A percentile compares a stretch with the other conserved stretches of the same genome.
Evolutionary conservation across 306 rosid species (phyloP).

Genomic region (Cyclanthera cordifolia): DNA sequence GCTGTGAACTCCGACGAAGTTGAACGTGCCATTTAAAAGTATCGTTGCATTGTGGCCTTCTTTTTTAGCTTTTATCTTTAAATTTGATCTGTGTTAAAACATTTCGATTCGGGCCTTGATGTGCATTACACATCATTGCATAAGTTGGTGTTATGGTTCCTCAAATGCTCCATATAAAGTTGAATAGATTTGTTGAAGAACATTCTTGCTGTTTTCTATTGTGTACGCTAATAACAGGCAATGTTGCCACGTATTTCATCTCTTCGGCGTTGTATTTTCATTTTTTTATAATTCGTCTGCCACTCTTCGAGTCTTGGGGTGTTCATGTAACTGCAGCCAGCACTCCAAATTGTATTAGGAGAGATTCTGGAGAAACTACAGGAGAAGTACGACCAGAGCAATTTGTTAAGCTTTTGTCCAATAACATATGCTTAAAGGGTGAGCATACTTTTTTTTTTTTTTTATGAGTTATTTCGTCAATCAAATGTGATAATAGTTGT

Average conservation of each 20-base stretch:
- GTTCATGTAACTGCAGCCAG: no score
- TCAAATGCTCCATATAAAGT: slow-evolving; percentile 8
- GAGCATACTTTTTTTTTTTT: no score
- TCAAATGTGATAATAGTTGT: no score
- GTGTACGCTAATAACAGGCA: slow-evolving; percentile 1
- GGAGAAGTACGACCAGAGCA: neutral
- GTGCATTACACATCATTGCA: neutral
- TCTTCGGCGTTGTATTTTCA: neutral
- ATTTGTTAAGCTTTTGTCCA: no score
- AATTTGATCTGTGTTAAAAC: neutral
- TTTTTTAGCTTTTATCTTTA: slow-evolving; percentile 19
- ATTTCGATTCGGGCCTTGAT: slow-evolving; percentile 1
- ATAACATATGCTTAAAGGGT: no score
- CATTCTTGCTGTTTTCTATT: neutral
- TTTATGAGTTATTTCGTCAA: no score
- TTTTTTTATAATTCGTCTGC: neutral
- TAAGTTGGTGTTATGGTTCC: neutral
- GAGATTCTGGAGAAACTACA: neutral
- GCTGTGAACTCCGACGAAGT: slow-evolving; percentile 58
- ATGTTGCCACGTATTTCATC: slow-evolving; percentile 8
- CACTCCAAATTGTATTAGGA: neutral
- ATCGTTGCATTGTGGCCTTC: slow-evolving; percentile 4
- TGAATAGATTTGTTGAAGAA: slow-evolving; percentile 5
- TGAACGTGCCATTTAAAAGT: slow-evolving; percentile 54
- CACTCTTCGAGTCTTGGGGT: neutral